Conservation (phyloP, 495 filamentous ascomycete genomes). For the Evernia prunastri region DNA sequence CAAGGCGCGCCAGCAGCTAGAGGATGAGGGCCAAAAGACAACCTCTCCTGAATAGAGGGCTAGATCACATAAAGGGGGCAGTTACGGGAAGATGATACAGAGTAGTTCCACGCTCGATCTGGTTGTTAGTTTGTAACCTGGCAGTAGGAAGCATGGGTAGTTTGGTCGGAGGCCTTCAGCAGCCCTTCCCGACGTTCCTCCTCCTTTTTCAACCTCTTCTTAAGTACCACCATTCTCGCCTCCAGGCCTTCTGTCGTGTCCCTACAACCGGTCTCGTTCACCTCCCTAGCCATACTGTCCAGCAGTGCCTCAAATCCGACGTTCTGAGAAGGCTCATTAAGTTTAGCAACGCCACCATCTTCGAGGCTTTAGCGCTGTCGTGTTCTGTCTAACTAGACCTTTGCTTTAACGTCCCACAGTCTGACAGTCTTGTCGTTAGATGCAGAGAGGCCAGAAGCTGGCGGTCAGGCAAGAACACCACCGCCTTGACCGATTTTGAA, state of each 20-base stretch:
- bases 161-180: constrained; percentile 11
- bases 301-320: constrained; percentile 13
- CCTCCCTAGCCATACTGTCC: constrained; percentile 9
- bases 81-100: no score
- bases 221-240: constrained; percentile 9
- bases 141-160: no score
- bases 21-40: no score
- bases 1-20: no score
- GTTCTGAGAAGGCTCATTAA: constrained; percentile 4
- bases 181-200: constrained; percentile 10
- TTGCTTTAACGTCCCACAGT: constrained; percentile 41
- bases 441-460: constrained; percentile 31
- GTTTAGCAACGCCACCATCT: not conserved
- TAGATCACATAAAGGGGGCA: no score
- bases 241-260: constrained; percentile 6
- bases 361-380: not conserved
- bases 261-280: constrained; percentile 6
- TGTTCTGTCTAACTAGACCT: no score
- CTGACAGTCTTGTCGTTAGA: constrained; percentile 32
- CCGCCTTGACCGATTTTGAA: constrained; percentile 21
- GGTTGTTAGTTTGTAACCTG: no score
- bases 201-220: constrained; percentile 12
- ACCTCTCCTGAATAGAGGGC: no score
- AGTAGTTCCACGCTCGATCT: no score
- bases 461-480: constrained; percentile 32